Conservation (phyloP, 352 stramenopile species). For the Pythium dissotocum region DNA sequence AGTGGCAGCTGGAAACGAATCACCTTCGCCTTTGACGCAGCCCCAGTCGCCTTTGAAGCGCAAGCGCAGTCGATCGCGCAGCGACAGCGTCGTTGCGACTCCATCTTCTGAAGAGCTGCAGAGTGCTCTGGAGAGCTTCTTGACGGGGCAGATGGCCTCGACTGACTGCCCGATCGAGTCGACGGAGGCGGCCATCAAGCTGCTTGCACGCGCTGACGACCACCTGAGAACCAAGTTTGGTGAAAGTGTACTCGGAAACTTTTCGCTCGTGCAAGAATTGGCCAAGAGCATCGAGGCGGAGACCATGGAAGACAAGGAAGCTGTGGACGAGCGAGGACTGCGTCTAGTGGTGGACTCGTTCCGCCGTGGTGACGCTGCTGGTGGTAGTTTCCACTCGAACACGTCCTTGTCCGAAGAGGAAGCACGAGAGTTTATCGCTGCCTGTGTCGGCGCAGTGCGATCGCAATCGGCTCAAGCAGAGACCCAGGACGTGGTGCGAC, state of each 20-base stretch:
- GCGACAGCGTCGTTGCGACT: conserved; percentile 14
- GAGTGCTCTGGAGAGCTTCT: conserved; percentile 8
- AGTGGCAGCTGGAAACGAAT: neutral
- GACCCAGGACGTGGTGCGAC: neutral
- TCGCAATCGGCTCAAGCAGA: neutral
- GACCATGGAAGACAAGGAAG: neutral
- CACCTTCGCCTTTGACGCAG: neutral
- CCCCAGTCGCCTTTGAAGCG: conserved; percentile 9
- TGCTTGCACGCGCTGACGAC: conserved; percentile 19
- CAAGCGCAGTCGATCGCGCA: conserved; percentile 21
- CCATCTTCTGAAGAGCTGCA: conserved; percentile 9
- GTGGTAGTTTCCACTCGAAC: neutral
- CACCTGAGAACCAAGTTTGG: conserved; percentile 21
- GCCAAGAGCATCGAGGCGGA: conserved; percentile 10
- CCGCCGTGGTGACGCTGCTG: neutral
- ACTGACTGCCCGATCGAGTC: neutral
- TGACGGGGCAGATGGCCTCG: conserved; percentile 1
- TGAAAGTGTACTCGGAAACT: neutral
- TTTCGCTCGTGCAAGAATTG: conserved; percentile 23
- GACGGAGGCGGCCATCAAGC: conserved; percentile 3
- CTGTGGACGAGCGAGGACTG: neutral
- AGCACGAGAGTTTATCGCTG: conserved; percentile 10
- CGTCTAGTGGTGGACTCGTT: conserved; percentile 7
- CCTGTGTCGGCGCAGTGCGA: conserved; percentile 4
- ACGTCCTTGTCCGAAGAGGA: conserved; percentile 8